A percentile compares a stretch with the other conserved stretches of the same genome.
These are phyloP conservation scores for Sabuloglossum arenarium DNA, from an alignment of 495 filamentous ascomycete genomes.

Conservation along the genomic window DNA sequence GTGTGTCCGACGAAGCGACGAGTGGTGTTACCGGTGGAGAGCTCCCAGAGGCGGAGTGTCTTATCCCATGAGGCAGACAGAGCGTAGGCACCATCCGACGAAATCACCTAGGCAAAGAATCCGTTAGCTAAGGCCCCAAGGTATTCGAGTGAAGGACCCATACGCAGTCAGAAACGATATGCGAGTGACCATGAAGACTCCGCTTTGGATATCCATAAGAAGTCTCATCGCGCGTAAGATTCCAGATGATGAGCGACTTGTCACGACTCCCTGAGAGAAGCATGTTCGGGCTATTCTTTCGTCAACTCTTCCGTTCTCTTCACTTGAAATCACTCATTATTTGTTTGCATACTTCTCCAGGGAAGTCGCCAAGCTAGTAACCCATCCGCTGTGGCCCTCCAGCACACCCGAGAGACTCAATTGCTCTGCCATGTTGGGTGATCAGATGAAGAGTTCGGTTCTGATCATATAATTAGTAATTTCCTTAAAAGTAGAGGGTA, in stretches of 20 bases:
- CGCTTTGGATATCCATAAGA: conserved; percentile 97
- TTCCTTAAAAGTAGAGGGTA: background rate
- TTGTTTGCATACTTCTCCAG: conserved; percentile 75
- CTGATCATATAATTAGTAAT: background rate
- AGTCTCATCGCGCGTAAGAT: conserved; percentile 95
- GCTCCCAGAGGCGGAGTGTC: conserved; percentile 98
- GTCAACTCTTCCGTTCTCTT: background rate
- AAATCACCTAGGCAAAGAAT: conserved; percentile 59
- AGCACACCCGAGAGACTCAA: conserved; percentile 93
- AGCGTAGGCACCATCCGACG: conserved; percentile 97
- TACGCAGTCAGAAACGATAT: conserved; percentile 99
- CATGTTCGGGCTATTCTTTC: conserved; percentile 81
- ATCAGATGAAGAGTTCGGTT: background rate
- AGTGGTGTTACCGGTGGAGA: conserved; percentile 87
- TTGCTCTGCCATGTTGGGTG: conserved; percentile 69
- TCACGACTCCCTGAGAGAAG: conserved; percentile 92
- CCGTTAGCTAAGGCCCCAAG: background rate
- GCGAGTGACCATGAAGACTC: conserved; percentile 92
- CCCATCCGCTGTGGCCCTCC: conserved; percentile 79
- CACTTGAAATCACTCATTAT: background rate
- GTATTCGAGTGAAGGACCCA: conserved; percentile 12
- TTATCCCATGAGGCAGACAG: conserved; percentile 99
- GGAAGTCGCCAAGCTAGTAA: conserved; percentile 84
- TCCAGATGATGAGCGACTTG: conserved; percentile 99
- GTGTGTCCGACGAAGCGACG: conserved; percentile 97